These are phyloP conservation scores for Cercospora zeina DNA, from an alignment of 2,329 filamentous ascomycete species.

Conservation along the genomic window DNA sequence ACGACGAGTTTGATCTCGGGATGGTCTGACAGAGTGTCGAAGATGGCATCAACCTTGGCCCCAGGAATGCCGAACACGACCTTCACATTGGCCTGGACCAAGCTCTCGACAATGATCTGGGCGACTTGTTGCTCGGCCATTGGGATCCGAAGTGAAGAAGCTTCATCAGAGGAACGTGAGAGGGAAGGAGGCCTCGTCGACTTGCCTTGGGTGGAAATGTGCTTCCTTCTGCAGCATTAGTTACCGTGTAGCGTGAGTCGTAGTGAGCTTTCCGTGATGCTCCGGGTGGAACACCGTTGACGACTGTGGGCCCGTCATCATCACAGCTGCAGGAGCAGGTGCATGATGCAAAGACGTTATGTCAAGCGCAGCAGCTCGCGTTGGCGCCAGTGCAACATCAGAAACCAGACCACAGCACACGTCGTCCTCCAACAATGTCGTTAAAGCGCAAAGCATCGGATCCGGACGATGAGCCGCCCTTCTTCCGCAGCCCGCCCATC, in stretches of 20 bases:
- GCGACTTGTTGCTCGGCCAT: constrained; percentile 37
- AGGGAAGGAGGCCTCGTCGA: not conserved
- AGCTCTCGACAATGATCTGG: constrained; percentile 39
- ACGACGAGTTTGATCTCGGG: constrained; percentile 52
- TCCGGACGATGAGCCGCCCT: constrained; percentile 30
- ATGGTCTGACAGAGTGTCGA: constrained; percentile 50
- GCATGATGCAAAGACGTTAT: constrained; percentile 11
- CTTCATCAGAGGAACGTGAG: not conserved
- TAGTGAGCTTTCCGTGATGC: constrained; percentile 12
- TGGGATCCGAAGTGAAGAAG: not conserved
- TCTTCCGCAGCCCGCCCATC: constrained; percentile 51
- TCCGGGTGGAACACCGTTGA: not conserved
- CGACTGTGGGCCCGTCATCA: constrained; percentile 7
- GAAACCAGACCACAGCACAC: not conserved
- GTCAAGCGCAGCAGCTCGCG: constrained; percentile 21
- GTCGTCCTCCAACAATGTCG: constrained; percentile 27
- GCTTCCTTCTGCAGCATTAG: not conserved
- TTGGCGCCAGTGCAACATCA: not conserved
- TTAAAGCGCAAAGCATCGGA: constrained; percentile 36
- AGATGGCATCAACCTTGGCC: constrained; percentile 51
- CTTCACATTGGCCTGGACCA: constrained; percentile 48
- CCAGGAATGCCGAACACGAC: constrained; percentile 51
- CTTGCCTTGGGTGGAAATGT: constrained; percentile 12
- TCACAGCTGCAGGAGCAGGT: constrained; percentile 2
- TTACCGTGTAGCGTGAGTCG: not conserved